Evolutionary conservation across 2,329 filamentous ascomycete genomes (phyloP).

Genomic region (Geosmithia putterillii): DNA sequence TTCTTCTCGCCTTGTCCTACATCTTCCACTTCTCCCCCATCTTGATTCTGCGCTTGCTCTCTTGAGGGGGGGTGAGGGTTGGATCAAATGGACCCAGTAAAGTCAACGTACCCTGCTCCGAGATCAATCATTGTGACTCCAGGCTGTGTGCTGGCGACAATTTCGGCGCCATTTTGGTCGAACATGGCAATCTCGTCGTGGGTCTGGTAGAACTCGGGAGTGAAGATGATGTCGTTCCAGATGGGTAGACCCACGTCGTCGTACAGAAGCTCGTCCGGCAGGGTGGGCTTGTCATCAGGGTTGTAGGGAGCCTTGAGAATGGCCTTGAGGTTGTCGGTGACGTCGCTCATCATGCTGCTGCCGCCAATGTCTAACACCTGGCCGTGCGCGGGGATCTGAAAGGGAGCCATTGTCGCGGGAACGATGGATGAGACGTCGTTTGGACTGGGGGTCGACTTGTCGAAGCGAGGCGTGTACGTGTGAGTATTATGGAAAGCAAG

Average conservation of each 20-base stretch:
- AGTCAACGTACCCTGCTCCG: slow-evolving; percentile 24
- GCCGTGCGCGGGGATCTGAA: slow-evolving; percentile 13
- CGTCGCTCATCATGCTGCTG: slow-evolving; percentile 15
- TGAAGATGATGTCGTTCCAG: slow-evolving; percentile 28
- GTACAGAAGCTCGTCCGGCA: slow-evolving; percentile 28
- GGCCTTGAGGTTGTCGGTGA: slow-evolving; percentile 13
- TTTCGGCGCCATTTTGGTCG: slow-evolving; percentile 18
- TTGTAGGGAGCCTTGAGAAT: slow-evolving; percentile 12
- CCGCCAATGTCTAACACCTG: slow-evolving; percentile 25
- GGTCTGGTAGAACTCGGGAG: slow-evolving; percentile 25
- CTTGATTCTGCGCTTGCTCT: not conserved
- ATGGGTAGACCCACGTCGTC: slow-evolving; percentile 22
- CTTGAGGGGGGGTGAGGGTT: no score
- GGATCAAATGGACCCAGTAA: no score
- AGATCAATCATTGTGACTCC: slow-evolving; percentile 24
- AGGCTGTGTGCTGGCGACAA: slow-evolving; percentile 15
- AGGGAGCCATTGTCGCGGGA: slow-evolving; percentile 1
- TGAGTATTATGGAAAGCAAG: no score
- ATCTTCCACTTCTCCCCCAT: no score
- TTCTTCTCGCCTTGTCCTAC: no score
- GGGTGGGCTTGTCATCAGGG: slow-evolving; percentile 11
- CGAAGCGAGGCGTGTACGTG: no score
- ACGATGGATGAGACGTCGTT: not conserved
- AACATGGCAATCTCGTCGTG: slow-evolving; percentile 25
- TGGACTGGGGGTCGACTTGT: no score